Conservation (phyloP, 1,139 yeast genomes). For the Taphrina wiesneri region DNA sequence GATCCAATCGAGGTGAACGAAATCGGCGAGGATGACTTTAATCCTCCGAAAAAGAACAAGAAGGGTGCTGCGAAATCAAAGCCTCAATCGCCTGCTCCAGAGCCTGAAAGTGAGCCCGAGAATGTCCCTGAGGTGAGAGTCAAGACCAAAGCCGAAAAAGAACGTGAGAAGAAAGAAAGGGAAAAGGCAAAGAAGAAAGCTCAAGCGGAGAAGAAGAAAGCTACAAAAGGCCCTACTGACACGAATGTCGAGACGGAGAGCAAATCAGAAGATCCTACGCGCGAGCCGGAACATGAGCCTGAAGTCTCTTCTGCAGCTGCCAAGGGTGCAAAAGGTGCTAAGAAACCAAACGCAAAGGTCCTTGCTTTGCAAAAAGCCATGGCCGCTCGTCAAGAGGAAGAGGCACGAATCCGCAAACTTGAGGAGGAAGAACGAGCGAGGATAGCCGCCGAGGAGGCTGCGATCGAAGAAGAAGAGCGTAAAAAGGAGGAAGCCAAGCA, state of each 20-base stretch:
- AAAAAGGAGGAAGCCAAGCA: slow-evolving; percentile 69
- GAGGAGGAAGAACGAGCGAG: slow-evolving; percentile 63
- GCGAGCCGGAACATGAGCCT: slow-evolving; percentile 31
- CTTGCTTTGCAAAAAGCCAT: slow-evolving; percentile 69
- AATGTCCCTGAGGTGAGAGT: slow-evolving; percentile 60
- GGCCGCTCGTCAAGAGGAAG: slow-evolving; percentile 64
- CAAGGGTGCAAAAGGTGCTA: slow-evolving; percentile 48
- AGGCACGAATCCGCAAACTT: slow-evolving; percentile 54
- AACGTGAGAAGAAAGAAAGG: slow-evolving; percentile 93
- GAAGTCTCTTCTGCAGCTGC: slow-evolving; percentile 41
- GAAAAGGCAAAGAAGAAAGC: slow-evolving; percentile 94
- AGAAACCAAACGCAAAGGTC: slow-evolving; percentile 42
- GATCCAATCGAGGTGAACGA: slow-evolving; percentile 7
- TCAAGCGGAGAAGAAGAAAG: slow-evolving; percentile 54
- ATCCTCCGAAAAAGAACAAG: slow-evolving; percentile 32
- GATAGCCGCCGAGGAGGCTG: slow-evolving; percentile 66
- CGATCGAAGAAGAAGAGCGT: slow-evolving; percentile 56
- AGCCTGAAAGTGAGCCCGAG: slow-evolving; percentile 16
- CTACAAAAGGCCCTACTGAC: slow-evolving; percentile 51
- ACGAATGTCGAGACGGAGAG: slow-evolving; percentile 43
- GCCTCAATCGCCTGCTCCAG: slow-evolving; percentile 17
- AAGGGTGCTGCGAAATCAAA: slow-evolving; percentile 21
- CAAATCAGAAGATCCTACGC: slow-evolving; percentile 44
- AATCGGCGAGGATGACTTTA: slow-evolving; percentile 12
- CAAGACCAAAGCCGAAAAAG: slow-evolving; percentile 95